phyloP scores from a whole-genome alignment of 495 filamentous ascomycete species.

The Penicillium lagena region DNA sequence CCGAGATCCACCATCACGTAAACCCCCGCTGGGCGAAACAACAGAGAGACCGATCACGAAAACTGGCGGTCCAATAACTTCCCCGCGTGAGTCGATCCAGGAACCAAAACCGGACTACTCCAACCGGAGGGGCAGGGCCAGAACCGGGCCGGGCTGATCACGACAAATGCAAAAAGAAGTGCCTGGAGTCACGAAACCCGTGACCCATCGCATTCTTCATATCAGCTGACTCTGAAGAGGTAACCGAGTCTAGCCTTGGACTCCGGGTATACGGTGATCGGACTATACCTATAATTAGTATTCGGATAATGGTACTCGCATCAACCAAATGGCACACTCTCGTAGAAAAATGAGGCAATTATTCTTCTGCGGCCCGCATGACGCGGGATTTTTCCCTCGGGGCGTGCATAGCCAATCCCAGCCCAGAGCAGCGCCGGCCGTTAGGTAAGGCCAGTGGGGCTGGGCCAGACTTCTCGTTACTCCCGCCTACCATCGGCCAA shows the following conservation, averaged over 20 bases:
- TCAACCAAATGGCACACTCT: not conserved
- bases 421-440: constrained; percentile 6
- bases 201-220: too few relatives aligned
- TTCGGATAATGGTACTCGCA: too few relatives aligned
- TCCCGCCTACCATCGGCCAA: constrained; percentile 12
- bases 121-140: constrained; percentile 9
- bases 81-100: constrained; percentile 22
- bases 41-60: constrained; percentile 1
- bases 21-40: constrained; percentile 10
- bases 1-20: constrained; percentile 23
- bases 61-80: not conserved
- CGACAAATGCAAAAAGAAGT: not conserved
- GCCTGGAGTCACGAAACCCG: too few relatives aligned
- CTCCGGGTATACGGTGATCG: constrained; percentile 11
- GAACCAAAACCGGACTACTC: constrained; percentile 14
- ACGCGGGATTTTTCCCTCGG: constrained; percentile 24
- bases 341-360: constrained; percentile 17
- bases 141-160: not conserved
- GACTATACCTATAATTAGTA: constrained; percentile 1
- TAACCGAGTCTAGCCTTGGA: not conserved
- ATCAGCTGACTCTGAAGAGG: too few relatives aligned
- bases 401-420: constrained; percentile 14
- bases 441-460: too few relatives aligned
- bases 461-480: constrained; percentile 7
- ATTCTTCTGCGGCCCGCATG: constrained; percentile 23